These are phyloP conservation scores for Apocynum venetum DNA, from an alignment of 257 asterid genomes.

Conservation along the genomic window DNA sequence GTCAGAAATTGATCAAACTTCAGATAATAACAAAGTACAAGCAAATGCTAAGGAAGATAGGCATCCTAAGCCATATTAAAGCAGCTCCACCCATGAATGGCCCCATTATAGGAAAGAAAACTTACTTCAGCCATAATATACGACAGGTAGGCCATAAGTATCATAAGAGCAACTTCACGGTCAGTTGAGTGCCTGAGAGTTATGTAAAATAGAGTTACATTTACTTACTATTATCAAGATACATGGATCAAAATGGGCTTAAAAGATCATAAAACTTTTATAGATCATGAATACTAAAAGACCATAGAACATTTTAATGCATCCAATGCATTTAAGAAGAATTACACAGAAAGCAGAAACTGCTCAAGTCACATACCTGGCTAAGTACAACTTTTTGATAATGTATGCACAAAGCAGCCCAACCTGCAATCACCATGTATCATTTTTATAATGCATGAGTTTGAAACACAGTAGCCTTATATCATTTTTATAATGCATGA, in stretches of 20 bases:
- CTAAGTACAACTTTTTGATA: constrained; percentile 43
- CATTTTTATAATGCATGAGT: no score
- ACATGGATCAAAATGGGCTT: neutral
- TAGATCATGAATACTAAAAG: neutral
- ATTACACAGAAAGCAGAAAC: no score
- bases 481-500: neutral
- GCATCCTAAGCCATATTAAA: neutral
- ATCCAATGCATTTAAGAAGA: neutral
- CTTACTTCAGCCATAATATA: constrained; percentile 64
- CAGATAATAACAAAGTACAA: neutral
- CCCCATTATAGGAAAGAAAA: neutral
- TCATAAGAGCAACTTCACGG: constrained; percentile 72
- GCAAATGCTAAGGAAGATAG: neutral
- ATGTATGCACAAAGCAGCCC: constrained; percentile 73
- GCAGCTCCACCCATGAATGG: neutral
- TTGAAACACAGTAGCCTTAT: no score
- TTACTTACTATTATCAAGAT: neutral
- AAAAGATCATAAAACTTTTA: neutral
- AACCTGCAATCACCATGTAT: constrained; percentile 36
- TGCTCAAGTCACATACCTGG: constrained; percentile 41
- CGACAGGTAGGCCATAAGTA: constrained; percentile 83
- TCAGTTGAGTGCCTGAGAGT: constrained; percentile 69
- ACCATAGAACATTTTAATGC: no score
- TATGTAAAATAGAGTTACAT: constrained; percentile 3
- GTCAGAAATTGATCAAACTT: neutral